Evolutionary conservation across 2,329 filamentous ascomycete genomes (phyloP).

Genomic region (Trichoderma harzianum): DNA sequence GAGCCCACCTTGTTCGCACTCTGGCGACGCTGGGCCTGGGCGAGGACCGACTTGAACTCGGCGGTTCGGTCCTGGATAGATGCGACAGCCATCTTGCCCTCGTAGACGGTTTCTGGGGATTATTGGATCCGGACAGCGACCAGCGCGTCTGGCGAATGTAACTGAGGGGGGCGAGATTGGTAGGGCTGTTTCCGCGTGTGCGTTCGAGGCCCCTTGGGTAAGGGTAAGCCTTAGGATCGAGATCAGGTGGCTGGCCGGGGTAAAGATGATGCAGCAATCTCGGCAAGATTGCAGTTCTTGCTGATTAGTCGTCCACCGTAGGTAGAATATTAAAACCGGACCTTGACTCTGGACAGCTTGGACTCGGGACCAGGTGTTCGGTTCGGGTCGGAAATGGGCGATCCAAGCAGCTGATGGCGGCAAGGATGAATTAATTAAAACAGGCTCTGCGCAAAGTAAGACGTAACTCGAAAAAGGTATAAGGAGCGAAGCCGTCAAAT

Average conservation of each 20-base stretch:
- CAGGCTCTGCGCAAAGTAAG: constrained; percentile 5
- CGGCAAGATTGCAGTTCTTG: not conserved
- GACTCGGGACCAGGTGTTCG: not conserved
- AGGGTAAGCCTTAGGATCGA: not conserved
- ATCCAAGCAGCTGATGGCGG: constrained; percentile 1
- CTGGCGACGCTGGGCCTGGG: constrained; percentile 78
- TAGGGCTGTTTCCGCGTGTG: not conserved
- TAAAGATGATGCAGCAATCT: not conserved
- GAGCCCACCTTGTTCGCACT: constrained; percentile 72
- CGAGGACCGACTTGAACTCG: constrained; percentile 90
- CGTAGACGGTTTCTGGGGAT: constrained; percentile 11
- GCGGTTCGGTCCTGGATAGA: constrained; percentile 95
- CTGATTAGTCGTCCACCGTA: not conserved
- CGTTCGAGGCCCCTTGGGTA: not conserved
- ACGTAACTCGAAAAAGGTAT: constrained; percentile 16
- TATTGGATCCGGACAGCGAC: constrained; percentile 30
- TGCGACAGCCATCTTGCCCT: constrained; percentile 53
- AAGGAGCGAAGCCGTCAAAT: constrained; percentile 15
- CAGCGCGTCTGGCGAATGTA: constrained; percentile 30
- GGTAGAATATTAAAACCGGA: not conserved
- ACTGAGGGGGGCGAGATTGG: not conserved
- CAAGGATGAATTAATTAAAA: constrained; percentile 16
- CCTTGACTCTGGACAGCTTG: not conserved
- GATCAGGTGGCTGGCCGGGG: not conserved
- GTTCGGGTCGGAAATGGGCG: constrained; percentile 6